Conservation (phyloP, 108 stramenopile genomes). For the Aurantiochytrium sp. region DNA sequence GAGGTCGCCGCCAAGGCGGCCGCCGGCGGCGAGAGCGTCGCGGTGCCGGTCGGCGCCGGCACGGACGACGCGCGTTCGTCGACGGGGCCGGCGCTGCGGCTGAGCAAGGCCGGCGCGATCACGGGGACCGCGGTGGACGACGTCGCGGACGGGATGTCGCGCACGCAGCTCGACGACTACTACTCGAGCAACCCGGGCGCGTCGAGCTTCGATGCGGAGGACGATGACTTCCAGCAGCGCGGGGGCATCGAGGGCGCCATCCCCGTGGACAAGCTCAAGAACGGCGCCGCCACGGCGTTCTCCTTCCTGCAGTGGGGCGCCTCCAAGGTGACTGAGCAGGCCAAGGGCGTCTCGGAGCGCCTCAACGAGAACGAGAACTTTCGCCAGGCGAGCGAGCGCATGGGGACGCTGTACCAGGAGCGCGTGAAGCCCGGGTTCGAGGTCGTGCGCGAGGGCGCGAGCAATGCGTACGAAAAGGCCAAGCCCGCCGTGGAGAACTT, state of each 20-base stretch:
- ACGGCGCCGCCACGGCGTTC: background rate
- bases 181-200: background rate
- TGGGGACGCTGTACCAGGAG: background rate
- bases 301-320: background rate
- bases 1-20: too few species aligned
- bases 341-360: background rate
- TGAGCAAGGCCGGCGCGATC: background rate
- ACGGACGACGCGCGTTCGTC: too few species aligned
- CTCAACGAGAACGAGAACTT: constrained; percentile 10
- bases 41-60: too few species aligned
- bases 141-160: background rate
- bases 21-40: too few species aligned
- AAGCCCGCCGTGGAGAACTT: background rate
- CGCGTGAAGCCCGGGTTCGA: background rate
- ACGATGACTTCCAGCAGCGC: background rate
- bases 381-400: background rate
- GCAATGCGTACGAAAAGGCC: background rate
- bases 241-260: background rate
- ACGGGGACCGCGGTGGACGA: background rate
- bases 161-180: background rate
- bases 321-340: background rate
- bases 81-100: background rate
- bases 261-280: constrained; percentile 27
- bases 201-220: background rate
- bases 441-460: background rate